A percentile compares a stretch with the other conserved stretches of the same genome.
These are phyloP conservation scores for Sporothrix luriei DNA, from an alignment of 2,329 filamentous ascomycete species.

Conservation along the genomic window DNA sequence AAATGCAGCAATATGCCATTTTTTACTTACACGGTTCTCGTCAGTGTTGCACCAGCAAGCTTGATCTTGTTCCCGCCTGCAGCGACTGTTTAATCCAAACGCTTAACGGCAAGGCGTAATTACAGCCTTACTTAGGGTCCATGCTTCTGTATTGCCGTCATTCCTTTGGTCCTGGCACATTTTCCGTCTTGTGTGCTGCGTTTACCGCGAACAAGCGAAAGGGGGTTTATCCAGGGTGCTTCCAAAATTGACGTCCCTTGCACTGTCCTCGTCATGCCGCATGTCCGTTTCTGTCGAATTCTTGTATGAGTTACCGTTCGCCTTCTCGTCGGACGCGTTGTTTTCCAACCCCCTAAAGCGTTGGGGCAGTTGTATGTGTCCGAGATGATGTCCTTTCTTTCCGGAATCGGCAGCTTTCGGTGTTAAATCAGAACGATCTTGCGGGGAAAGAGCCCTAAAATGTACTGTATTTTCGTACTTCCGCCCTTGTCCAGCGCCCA, in stretches of 20 bases:
- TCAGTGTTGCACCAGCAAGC: conserved; percentile 7
- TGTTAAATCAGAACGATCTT: conserved; percentile 12
- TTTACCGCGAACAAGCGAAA: background rate
- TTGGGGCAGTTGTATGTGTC: conserved; percentile 4
- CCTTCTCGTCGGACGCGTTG: background rate
- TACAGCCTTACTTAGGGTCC: conserved; percentile 13
- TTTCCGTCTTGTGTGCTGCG: background rate
- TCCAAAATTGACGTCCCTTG: too few species aligned
- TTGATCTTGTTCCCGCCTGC: background rate
- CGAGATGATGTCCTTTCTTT: conserved; percentile 1
- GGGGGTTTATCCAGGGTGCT: too few species aligned
- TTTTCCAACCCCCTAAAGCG: too few species aligned
- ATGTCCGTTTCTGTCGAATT: too few species aligned
- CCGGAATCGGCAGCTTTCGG: conserved; percentile 21
- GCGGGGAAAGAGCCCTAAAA: conserved; percentile 9
- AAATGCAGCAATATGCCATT: conserved; percentile 23
- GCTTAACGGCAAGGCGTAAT: too few species aligned
- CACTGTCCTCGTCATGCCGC: too few species aligned
- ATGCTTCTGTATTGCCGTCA: conserved; percentile 9
- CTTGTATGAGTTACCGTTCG: too few species aligned
- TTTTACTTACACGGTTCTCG: conserved; percentile 13
- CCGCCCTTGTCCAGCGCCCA: background rate
- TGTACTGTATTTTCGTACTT: background rate
- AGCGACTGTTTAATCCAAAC: background rate
- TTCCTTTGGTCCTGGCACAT: background rate